Evolutionary conservation across 192 early-diverging fungal genomes (phyloP).

Genomic region (Mycoemilia scoparia): DNA sequence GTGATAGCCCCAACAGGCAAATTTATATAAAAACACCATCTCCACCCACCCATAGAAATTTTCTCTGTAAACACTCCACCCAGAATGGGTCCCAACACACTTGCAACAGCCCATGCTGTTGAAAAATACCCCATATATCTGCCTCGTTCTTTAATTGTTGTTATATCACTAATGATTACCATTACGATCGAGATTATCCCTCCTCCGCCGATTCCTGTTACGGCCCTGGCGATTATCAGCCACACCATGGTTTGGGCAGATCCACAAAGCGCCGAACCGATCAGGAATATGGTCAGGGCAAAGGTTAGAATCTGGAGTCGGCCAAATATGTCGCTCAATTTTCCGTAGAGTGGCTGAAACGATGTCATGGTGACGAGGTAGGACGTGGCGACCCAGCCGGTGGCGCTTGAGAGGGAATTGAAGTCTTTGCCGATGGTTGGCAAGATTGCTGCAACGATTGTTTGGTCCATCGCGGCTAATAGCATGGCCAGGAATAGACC

Average conservation of each 20-base stretch:
- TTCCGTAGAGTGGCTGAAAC: slow-evolving; percentile 62
- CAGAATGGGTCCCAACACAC: slow-evolving; percentile 38
- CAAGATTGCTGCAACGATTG: slow-evolving; percentile 45
- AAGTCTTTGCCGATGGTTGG: slow-evolving; percentile 37
- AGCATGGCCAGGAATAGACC: slow-evolving; percentile 32
- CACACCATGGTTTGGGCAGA: slow-evolving; percentile 38
- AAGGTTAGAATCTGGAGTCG: slow-evolving; percentile 33
- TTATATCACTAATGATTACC: slow-evolving; percentile 48
- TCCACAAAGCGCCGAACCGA: slow-evolving; percentile 35
- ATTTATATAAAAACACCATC: slow-evolving; percentile 43
- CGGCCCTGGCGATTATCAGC: slow-evolving; percentile 46
- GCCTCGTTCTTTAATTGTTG: slow-evolving; percentile 38
- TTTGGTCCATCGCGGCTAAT: slow-evolving; percentile 48
- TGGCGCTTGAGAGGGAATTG: slow-evolving; percentile 29
- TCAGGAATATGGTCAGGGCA: slow-evolving; percentile 29
- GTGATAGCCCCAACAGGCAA: slow-evolving; percentile 27
- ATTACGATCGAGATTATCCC: slow-evolving; percentile 43
- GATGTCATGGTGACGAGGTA: slow-evolving; percentile 54
- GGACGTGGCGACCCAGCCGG: slow-evolving; percentile 61
- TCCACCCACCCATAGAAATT: slow-evolving; percentile 26
- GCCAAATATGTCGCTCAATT: slow-evolving; percentile 70
- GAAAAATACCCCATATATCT: slow-evolving; percentile 39
- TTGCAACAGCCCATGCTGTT: slow-evolving; percentile 34
- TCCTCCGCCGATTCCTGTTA: slow-evolving; percentile 53
- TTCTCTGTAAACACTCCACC: slow-evolving; percentile 40